phyloP scores from a whole-genome alignment of 176 grass and related monocot genomes.

The Areca catechu region DNA sequence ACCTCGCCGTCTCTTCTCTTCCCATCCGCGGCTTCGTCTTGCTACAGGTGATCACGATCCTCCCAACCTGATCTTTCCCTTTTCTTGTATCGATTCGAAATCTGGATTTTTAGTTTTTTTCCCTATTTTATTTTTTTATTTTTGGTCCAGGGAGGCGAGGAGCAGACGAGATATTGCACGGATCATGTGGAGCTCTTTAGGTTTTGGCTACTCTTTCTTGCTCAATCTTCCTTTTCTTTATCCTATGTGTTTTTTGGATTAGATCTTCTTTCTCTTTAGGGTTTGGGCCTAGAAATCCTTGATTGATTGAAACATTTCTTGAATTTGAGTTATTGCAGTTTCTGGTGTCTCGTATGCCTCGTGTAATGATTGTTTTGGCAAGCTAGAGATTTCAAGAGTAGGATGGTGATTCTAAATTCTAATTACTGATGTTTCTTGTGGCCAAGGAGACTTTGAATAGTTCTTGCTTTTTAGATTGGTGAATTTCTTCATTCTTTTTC shows the following conservation, averaged over 20 bases:
- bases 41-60: conserved; percentile 42
- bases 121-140: not conserved
- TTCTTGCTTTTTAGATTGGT: too few relatives aligned
- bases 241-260: conserved; percentile 53
- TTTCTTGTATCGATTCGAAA: not conserved
- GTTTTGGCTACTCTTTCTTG: not conserved
- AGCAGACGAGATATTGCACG: conserved; percentile 15
- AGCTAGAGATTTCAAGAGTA: too few relatives aligned
- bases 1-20: conserved; percentile 37
- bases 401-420: too few relatives aligned
- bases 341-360: too few relatives aligned
- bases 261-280: conserved; percentile 5
- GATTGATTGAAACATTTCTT: conserved; percentile 27
- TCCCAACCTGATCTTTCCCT: too few relatives aligned
- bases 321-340: conserved; percentile 1
- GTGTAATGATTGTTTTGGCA: too few relatives aligned
- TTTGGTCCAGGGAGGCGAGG: conserved; percentile 8
- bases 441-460: too few relatives aligned
- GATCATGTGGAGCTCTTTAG: conserved; percentile 14
- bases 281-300: too few relatives aligned
- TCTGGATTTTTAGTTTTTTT: not conserved
- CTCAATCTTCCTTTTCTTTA: not conserved
- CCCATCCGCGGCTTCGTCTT: conserved; percentile 46
- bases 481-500: too few relatives aligned
- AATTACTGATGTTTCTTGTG: too few relatives aligned